A percentile compares a stretch with the other conserved stretches of the same genome.
Evolutionary conservation across 495 filamentous ascomycete species (phyloP).

Genomic region (Pyrenula aspistea): DNA sequence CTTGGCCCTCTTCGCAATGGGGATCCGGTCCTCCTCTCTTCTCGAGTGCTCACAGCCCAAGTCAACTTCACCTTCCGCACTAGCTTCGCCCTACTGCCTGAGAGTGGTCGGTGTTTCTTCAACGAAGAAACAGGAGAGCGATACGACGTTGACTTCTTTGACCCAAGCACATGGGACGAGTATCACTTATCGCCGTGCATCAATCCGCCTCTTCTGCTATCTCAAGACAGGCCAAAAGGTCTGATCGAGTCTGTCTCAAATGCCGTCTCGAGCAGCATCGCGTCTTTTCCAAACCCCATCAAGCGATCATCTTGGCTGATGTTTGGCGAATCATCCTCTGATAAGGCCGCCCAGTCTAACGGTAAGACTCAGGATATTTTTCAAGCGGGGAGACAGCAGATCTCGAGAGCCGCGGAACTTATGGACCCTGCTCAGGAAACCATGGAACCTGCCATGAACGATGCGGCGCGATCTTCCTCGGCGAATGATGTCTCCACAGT

Average conservation of each 20-base stretch:
- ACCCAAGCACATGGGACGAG: constrained; percentile 65
- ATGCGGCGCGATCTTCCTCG: constrained; percentile 20
- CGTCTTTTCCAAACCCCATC: constrained; percentile 6
- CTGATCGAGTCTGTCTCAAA: constrained; percentile 20
- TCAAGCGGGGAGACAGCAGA: constrained; percentile 4
- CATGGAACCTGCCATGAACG: constrained; percentile 24
- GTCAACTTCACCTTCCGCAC: constrained; percentile 91
- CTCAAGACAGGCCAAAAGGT: constrained; percentile 9
- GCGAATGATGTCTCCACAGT: constrained; percentile 25
- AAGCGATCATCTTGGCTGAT: not conserved
- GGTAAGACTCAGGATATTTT: not conserved
- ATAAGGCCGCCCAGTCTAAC: not conserved
- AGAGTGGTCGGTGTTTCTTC: constrained; percentile 82
- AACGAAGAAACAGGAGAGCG: constrained; percentile 71
- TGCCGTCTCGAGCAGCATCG: constrained; percentile 23
- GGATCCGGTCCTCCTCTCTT: constrained; percentile 81
- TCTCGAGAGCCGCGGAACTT: constrained; percentile 18
- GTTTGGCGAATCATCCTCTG: not conserved
- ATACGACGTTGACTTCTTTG: constrained; percentile 78
- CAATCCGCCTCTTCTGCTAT: constrained; percentile 40
- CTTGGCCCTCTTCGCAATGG: constrained; percentile 83
- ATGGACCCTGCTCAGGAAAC: constrained; percentile 5
- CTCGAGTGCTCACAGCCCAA: constrained; percentile 82
- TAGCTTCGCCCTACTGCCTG: constrained; percentile 72
- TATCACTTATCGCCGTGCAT: constrained; percentile 72